phyloP scores from a whole-genome alignment of 352 stramenopile species.

The Pythium brassicae region DNA sequence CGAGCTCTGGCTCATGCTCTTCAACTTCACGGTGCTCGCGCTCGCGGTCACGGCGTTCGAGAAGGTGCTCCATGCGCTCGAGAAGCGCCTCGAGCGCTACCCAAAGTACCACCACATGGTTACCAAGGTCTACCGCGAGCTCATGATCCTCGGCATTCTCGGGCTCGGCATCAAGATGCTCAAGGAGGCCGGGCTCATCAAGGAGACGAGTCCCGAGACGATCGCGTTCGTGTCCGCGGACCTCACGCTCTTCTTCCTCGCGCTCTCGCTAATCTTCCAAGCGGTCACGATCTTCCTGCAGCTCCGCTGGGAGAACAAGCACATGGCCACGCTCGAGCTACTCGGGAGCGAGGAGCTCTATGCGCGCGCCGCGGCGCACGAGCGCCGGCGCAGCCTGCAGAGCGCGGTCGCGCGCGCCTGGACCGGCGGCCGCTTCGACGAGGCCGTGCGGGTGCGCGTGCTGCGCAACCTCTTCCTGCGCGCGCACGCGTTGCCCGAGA shows the following conservation, averaged over 20 bases:
- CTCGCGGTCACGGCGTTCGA: constrained; percentile 50
- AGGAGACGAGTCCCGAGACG: constrained; percentile 30
- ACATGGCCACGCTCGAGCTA: constrained; percentile 35
- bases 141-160: constrained; percentile 59
- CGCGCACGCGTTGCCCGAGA: constrained; percentile 32
- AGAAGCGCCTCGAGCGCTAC: constrained; percentile 37
- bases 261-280: constrained; percentile 47
- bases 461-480: constrained; percentile 42
- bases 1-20: constrained; percentile 48
- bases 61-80: constrained; percentile 30
- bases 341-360: constrained; percentile 42
- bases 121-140: constrained; percentile 52
- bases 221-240: constrained; percentile 55
- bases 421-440: constrained; percentile 5
- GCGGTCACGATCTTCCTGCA: constrained; percentile 42
- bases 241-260: constrained; percentile 52
- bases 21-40: constrained; percentile 45
- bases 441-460: constrained; percentile 18
- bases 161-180: constrained; percentile 50
- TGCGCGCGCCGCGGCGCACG: not conserved
- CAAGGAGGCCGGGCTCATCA: constrained; percentile 27
- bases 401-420: not conserved
- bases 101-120: constrained; percentile 72
- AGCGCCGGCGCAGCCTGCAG: not conserved
- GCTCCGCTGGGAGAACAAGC: constrained; percentile 33